Base-by-base conservation (phyloP, 257 asterid genomes). In the Echium plantagineum region DNA sequence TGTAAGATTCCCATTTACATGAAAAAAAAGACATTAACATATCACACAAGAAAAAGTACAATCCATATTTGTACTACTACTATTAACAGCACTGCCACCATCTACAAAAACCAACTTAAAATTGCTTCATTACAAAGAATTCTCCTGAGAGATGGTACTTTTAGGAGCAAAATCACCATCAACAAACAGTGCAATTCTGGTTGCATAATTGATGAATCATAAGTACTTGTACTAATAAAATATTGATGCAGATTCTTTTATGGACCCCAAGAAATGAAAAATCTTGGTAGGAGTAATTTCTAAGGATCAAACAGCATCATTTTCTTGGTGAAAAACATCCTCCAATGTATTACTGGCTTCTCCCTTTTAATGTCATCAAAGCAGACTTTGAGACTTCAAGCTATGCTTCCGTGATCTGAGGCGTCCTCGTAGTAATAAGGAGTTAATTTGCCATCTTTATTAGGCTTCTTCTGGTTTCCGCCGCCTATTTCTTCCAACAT, bases 351-450 rank as follows among this genome's bases (percentile, higher is more conserved):
- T 38, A 58, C 66, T 73, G 22, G 64, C 52, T 57, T 61, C 48
- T 65, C 60, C 64, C 63, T 78, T 63, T 71, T 24, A 22, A 22
- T 53, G 17, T 19, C 6, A 35, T 61, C 63, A 31, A 52, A 55
- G 35, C 52, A 63, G 42, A 54, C 52, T 9, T 63, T 56, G n/a
- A 20, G 16, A 52, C 59, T 38, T 55, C 72, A 81, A 31, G 75
- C 85, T 8, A 77, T 75, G 64, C 91, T 87, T 32, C 89, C 94
- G 0, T 77, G 87, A 70, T 87, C 96, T 0, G 94, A 81, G 32
- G 85, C 81, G 47, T 87, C 94, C 69, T 90, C 95, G 18, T 80
- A 76, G 74, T 87, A 87, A 58, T 87, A 87, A 17, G 98, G 96
- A 3, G 95, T 87, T 60, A 88, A 62, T 63, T 91, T 91, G 5